Evolutionary conservation across 495 filamentous ascomycete species (phyloP), one percentile per base, ranked within the genome.

Genomic region (Xylaria venustula): DNA sequence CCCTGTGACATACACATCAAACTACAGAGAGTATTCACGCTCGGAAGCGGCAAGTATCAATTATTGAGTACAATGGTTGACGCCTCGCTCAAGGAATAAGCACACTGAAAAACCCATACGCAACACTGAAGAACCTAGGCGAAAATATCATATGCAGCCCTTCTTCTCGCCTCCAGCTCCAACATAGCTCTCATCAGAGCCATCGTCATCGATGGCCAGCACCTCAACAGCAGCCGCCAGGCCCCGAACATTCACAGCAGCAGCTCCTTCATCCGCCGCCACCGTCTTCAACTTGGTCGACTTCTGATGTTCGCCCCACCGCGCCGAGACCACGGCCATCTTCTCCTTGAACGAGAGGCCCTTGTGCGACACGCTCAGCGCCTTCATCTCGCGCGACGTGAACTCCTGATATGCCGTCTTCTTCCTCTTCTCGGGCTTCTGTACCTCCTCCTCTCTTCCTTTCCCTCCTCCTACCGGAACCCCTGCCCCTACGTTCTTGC

Each of bases 391-490:
- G 54, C 75, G 74, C 62, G 84, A 82, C 37, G 87, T 79, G 71
- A 88, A 93, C 7, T 72, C 67, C 66, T 90, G 84, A 71, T 90
- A 93, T 47, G 81, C 84, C 23, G 67, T 81, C 51, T 65, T 68
- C 61, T 73, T 72, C 65, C 57, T 67, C 45, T 54, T 82, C n/a
- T n/a, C n/a, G n/a, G n/a, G n/a, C n/a, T n/a, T n/a, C 53, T 69
- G 68, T 58, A 71, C 69, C 58, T 55, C 61, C 8, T 26, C 22
- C 20, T 0, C 36, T 53, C 5, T 19, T 34, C 20, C 17, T 23
- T n/a, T 34, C 17, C 11, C 4, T 15, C 1, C 3, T 2, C 20
- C n/a, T n/a, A 19, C 23, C 12, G 34, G 20, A 41, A 0, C 15
- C 22, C 53, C n/a, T n/a, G 17, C 20, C 25, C 15, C 46, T 59